Conservation (phyloP, 108 stramenopile species). For the Cylindrotheca closterium region DNA sequence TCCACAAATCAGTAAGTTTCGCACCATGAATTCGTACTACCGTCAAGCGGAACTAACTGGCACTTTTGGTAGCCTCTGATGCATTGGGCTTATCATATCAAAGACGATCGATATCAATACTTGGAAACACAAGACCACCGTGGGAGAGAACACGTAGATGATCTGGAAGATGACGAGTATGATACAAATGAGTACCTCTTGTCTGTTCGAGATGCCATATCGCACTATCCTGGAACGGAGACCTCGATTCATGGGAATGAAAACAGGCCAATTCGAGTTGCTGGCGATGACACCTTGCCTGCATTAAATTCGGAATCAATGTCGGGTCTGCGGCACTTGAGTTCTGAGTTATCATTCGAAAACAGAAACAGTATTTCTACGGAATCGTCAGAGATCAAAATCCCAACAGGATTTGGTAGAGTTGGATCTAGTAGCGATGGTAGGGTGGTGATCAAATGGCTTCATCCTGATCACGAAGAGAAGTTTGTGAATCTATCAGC, state of each 20-base stretch:
- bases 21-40: neutral
- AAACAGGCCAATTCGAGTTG: neutral
- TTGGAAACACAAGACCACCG: neutral
- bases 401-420: constrained; percentile 26
- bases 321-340: neutral
- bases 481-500: constrained; percentile 31
- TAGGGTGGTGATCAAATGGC: constrained; percentile 31
- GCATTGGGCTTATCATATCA: constrained; percentile 37
- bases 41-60: neutral
- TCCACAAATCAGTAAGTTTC: constrained; percentile 2
- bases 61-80: constrained; percentile 13
- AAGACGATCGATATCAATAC: constrained; percentile 34
- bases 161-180: constrained; percentile 11
- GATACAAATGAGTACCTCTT: constrained; percentile 14
- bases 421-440: constrained; percentile 16
- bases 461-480: constrained; percentile 26
- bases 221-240: neutral
- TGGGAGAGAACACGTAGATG: neutral
- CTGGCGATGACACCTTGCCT: constrained; percentile 17
- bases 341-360: neutral
- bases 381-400: neutral
- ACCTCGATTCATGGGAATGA: neutral
- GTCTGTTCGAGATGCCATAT: constrained; percentile 5
- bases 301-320: neutral
- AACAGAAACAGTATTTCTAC: neutral